These are phyloP conservation scores for Boletus sp. DNA, from an alignment of 1,284 basidiomycete genomes.

Conservation along the genomic window DNA sequence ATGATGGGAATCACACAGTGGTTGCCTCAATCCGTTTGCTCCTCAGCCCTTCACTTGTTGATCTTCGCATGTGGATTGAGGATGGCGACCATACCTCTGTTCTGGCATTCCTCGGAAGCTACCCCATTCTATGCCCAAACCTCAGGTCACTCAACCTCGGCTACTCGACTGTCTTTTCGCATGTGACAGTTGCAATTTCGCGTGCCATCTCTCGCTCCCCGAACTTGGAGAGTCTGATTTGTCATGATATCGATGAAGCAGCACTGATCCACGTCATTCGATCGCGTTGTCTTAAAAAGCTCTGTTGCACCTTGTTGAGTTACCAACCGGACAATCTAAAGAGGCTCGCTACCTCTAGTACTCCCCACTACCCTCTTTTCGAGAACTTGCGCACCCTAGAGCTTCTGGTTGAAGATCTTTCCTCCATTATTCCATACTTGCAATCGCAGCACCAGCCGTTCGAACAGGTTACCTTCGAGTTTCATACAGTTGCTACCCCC, in stretches of 20 bases:
- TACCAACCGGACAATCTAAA: not conserved
- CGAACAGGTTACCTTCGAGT: not conserved
- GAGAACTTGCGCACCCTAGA: not conserved
- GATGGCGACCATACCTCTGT: not conserved
- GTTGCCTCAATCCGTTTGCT: constrained; percentile 4
- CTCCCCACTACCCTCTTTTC: not conserved
- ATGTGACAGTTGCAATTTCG: constrained; percentile 3
- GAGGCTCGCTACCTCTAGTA: not conserved
- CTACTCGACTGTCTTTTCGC: not conserved
- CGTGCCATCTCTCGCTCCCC: not conserved
- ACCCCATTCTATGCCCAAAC: constrained; percentile 12
- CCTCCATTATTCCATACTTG: not conserved
- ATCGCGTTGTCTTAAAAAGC: not conserved
- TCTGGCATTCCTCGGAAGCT: constrained; percentile 3
- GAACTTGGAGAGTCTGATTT: not conserved
- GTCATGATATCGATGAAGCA: not conserved
- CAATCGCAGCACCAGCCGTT: not conserved
- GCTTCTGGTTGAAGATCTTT: not conserved
- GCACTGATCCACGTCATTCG: not conserved
- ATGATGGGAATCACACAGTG: not conserved
- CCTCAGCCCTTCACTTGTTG: constrained; percentile 15
- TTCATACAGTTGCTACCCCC: not conserved
- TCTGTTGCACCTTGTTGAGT: not conserved
- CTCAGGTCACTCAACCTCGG: constrained; percentile 6
- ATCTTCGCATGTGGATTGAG: not conserved